Evolutionary conservation across 1,139 yeast genomes (phyloP).

Genomic region (Sugiyamaella pinicola): DNA sequence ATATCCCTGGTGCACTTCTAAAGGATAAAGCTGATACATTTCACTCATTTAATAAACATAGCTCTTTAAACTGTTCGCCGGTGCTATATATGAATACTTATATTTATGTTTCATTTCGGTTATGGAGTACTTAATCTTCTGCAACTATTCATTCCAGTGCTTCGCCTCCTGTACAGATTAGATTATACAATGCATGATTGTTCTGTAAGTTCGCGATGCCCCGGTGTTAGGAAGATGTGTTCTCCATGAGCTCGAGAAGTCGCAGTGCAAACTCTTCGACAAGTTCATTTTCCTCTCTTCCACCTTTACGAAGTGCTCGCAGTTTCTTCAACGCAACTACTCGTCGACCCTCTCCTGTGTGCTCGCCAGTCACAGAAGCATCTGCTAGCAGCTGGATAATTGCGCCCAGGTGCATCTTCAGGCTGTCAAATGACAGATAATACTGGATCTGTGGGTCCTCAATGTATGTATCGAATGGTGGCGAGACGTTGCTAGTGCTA

Average conservation of each 20-base stretch:
- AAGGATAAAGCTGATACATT: too few species aligned
- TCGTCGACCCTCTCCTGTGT: conserved; percentile 51
- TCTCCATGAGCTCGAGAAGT: conserved; percentile 27
- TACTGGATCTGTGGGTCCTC: conserved; percentile 47
- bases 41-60: too few species aligned
- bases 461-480: conserved; percentile 33
- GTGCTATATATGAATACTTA: too few species aligned
- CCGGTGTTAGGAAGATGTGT: too few species aligned
- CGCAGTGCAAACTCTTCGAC: conserved; percentile 59
- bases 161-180: too few species aligned
- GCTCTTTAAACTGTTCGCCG: too few species aligned
- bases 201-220: too few species aligned
- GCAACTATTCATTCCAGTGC: too few species aligned
- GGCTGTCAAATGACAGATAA: conserved; percentile 51
- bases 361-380: conserved; percentile 49
- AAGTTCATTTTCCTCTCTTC: conserved; percentile 62
- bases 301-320: conserved; percentile 61
- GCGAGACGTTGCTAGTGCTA: background rate
- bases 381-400: conserved; percentile 52
- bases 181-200: too few species aligned
- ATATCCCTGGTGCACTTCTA: too few species aligned
- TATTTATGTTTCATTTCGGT: too few species aligned
- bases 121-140: too few species aligned
- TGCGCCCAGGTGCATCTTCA: conserved; percentile 56
- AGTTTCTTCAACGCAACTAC: conserved; percentile 63